Conservation (phyloP, 1,139 yeast genomes). For the Blastobotrys petasosporus region DNA sequence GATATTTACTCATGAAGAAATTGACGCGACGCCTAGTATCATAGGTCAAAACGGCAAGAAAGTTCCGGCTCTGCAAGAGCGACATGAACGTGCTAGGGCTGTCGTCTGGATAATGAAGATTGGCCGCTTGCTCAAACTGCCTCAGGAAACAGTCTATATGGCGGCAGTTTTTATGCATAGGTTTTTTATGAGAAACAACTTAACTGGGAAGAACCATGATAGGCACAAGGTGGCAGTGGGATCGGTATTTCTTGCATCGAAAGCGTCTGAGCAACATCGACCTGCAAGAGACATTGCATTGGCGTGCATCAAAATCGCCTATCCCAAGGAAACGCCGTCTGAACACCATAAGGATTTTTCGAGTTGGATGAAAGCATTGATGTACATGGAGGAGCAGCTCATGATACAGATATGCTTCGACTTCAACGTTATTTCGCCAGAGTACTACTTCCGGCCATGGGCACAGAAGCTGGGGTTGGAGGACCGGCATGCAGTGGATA, state of each 20-base stretch:
- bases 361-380: slow-evolving; percentile 46
- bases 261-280: slow-evolving; percentile 47
- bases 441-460: slow-evolving; percentile 22
- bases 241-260: slow-evolving; percentile 46
- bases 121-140: slow-evolving; percentile 40
- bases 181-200: slow-evolving; percentile 40
- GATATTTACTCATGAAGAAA: slow-evolving; percentile 13
- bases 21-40: slow-evolving; percentile 2
- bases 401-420: slow-evolving; percentile 49
- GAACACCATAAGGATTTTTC: slow-evolving; percentile 45
- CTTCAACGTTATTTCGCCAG: slow-evolving; percentile 42
- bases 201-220: slow-evolving; percentile 32
- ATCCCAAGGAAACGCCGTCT: slow-evolving; percentile 33
- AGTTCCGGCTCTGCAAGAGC: background rate
- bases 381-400: slow-evolving; percentile 41
- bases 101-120: slow-evolving; percentile 42
- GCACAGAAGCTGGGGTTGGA: slow-evolving; percentile 12
- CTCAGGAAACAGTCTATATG: slow-evolving; percentile 43
- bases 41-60: background rate
- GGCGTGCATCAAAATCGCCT: slow-evolving; percentile 43
- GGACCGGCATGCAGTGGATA: no score
- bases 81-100: slow-evolving; percentile 39
- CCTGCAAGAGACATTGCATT: slow-evolving; percentile 43
- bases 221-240: slow-evolving; percentile 44
- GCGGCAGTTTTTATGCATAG: slow-evolving; percentile 47